Evolutionary conservation across 2,329 filamentous ascomycete species (phyloP), one percentile per base, ranked within the genome.

Genomic region (Fusarium ramigenum): DNA sequence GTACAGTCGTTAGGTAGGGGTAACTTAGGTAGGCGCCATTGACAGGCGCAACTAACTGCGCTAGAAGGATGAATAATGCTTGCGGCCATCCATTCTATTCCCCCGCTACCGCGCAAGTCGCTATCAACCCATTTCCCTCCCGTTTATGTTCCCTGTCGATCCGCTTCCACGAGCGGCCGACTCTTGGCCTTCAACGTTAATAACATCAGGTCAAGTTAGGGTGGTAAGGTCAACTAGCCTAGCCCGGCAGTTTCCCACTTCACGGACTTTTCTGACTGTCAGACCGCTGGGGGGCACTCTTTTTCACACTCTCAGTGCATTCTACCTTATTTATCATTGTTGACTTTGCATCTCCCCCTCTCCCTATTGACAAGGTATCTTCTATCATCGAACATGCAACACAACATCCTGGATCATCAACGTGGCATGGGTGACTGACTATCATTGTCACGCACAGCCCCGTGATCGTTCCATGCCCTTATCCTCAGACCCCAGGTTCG

Each of bases 61-160:
- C 68, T 74, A 74, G 71, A 74, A 74, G 60, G 63, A 54, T 68
- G 68, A 68, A 47, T 63, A 54, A 67, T 67, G 66, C 70, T 54
- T 68, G 70, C 56, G 61, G 53, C 72, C 67, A 65, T 73, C 63
- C 56, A 49, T 72, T 59, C 47, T 50, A 63, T 52, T 59, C 52
- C 60, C 72, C 68, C 52, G 63, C 63, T 74, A 62, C 72, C 61
- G 72, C 72, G 72, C 72, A 75, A 66, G 46, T 54, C 54, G 36
- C 47, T 47, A 63, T 60, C 59, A 66, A 60, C 58, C 39, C 57
- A 50, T 56, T 54, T 34, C 57, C 40, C 34, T 46, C 57, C 42
- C 42, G 32, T 34, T 28, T 28, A 39, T 57, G 46, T 49, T 40
- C 65, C 65, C 64, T 69, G 66, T 52, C 64, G 36, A 44, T 46